phyloP scores from a whole-genome alignment of 345 rosid genomes.

The Linum lewisii region DNA sequence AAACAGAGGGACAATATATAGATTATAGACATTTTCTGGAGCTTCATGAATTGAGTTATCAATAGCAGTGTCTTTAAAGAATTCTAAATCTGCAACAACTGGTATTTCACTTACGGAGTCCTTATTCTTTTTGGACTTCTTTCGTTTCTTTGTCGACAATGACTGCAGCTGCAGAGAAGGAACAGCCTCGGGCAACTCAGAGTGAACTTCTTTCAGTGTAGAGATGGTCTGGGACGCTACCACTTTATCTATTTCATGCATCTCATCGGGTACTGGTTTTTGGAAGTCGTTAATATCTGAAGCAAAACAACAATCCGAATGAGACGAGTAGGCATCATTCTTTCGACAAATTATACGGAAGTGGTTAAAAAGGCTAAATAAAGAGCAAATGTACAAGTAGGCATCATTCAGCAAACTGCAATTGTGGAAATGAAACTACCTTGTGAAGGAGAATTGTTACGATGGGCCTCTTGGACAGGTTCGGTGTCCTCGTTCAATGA shows the following conservation, averaged over 20 bases:
- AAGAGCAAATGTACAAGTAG: neutral
- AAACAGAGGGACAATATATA: neutral
- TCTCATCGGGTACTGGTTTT: conserved; percentile 8
- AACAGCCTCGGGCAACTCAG: conserved; percentile 4
- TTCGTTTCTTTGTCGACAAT: conserved; percentile 29
- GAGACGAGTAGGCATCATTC: too few species aligned
- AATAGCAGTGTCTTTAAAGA: conserved; percentile 10
- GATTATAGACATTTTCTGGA: conserved; percentile 26
- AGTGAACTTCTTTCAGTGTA: neutral
- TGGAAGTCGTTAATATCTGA: neutral
- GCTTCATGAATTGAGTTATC: conserved; percentile 16
- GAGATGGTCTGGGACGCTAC: too few species aligned
- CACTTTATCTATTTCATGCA: conserved; percentile 12
- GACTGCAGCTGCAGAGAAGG: conserved; percentile 19
- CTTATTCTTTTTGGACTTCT: conserved; percentile 29
- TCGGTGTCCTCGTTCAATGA: conserved; percentile 18
- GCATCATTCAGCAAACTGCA: neutral
- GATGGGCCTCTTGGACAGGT: conserved; percentile 17
- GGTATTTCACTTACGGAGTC: conserved; percentile 14
- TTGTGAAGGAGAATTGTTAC: conserved; percentile 10
- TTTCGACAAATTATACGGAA: neutral
- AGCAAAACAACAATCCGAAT: neutral
- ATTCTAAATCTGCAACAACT: conserved; percentile 17
- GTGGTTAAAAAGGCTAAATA: neutral
- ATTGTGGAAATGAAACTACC: conserved; percentile 14